Conservation (phyloP, 1,139 yeast species). For the Protomyces arabidopsidicola region DNA sequence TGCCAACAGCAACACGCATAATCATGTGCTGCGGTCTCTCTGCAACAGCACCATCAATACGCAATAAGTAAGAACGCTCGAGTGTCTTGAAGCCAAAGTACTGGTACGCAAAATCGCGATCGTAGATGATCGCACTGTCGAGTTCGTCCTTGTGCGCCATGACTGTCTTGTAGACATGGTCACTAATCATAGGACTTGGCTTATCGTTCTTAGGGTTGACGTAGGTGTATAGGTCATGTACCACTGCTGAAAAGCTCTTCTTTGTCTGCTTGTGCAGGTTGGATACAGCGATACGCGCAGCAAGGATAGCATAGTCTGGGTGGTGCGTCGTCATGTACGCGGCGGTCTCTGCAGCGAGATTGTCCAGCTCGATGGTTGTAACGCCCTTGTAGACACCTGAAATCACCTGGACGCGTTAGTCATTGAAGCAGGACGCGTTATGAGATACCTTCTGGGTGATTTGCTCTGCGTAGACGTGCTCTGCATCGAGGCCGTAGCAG, state of each 20-base stretch:
- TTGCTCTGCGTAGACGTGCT: slow-evolving; percentile 80
- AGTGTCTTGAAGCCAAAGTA: slow-evolving; percentile 85
- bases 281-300: slow-evolving; percentile 90
- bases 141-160: slow-evolving; percentile 62
- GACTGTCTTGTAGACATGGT: slow-evolving; percentile 62
- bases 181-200: slow-evolving; percentile 77
- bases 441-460: slow-evolving; percentile 63
- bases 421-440: neutral
- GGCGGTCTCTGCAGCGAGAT: slow-evolving; percentile 94
- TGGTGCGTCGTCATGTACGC: slow-evolving; percentile 92
- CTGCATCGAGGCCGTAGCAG: slow-evolving; percentile 78
- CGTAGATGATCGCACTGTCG: slow-evolving; percentile 74
- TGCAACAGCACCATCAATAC: slow-evolving; percentile 66
- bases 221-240: slow-evolving; percentile 65
- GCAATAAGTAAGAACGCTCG: slow-evolving; percentile 74
- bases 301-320: slow-evolving; percentile 91
- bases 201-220: slow-evolving; percentile 70
- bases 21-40: slow-evolving; percentile 89
- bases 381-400: slow-evolving; percentile 95
- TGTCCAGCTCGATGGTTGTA: slow-evolving; percentile 84
- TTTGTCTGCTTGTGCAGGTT: slow-evolving; percentile 91
- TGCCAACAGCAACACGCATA: slow-evolving; percentile 86
- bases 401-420: slow-evolving; percentile 46
- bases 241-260: slow-evolving; percentile 76
- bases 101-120: slow-evolving; percentile 76